Base-by-base conservation (phyloP, 2,329 filamentous ascomycete genomes). In the Talaromyces rugulosus region DNA sequence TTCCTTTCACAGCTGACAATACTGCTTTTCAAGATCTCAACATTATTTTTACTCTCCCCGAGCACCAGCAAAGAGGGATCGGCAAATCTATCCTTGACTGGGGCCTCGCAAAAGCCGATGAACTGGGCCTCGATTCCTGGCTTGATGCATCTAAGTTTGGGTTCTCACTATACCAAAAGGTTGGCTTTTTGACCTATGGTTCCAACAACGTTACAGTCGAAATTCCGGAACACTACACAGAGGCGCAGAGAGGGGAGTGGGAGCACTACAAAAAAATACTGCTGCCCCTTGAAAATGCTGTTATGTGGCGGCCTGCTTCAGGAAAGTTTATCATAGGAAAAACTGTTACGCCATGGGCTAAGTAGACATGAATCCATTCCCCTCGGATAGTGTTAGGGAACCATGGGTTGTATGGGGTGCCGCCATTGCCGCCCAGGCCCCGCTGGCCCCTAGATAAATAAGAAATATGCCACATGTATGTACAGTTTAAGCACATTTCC, bases 291-390 rank as follows among this genome's bases (percentile, higher is more conserved):
- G n/a, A 60, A 12, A 33, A 56, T 50, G 52, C 58, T 23, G 58
- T 60, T n/a, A 60, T 60, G 58, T 60, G 58, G 58, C 36, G 58
- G 28, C 58, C 58, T 7, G 40, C 40, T 2, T 44, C 30, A 27
- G 58, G 58, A 9, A 60, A 56, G 11, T 60, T 60, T 56, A n/a
- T 56, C 7, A 50, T 60, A 34, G 65, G 65, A 4, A 16, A 60
- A 50, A 60, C 58, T 27, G 30, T 60, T 27, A 60, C 58, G 18
- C 58, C 52, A 50, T 60, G 58, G 58, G 33, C 44, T 14, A n/a
- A 56, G 52, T 14, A 14, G 4, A 16, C 12, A 5, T 36, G 34
- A 36, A 12, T 36, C 4, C 6, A 16, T 14, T 36, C 34, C 4
- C 14, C 14, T 12, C 6, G 11, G 23, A 2, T 23, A 23, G 23